Base-by-base conservation (phyloP, 441 rosid species). In the Euphorbia schlechtendalii region DNA sequence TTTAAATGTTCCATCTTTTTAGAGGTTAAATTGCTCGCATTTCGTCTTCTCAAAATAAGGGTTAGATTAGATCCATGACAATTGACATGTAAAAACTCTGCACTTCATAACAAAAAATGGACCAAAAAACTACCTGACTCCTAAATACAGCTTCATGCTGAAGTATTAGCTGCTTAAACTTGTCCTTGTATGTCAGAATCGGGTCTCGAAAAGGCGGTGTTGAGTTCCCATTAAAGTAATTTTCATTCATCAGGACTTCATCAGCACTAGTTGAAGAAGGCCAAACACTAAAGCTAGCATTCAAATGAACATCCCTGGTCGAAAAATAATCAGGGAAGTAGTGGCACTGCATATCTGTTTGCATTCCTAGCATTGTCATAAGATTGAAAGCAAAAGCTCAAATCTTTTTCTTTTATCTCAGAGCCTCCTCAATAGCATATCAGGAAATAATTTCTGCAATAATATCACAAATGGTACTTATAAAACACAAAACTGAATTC, bases 61-160 rank as follows among this genome's bases (percentile, higher is more conserved):
- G 0, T 24, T n/a, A 52, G 54, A 36, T 38, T 15, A 27, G 2
- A 40, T n/a, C 38, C 30, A 64, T 20, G 0, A 21, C 1, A 36
- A 5, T 7, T 30, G 13, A 40, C 18, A 11, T 15, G 67, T 14
- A 14, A 27, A 52, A 17, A 56, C 30, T 55, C 36, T 30, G 10
- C 9, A 3, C 32, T 65, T 49, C 32, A 30, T 10, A 41, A 53
- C 32, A 58, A 43, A 52, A 43, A 14, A 52, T 56, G 17, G n/a
- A n/a, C 28, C 24, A 66, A 56, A 64, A 28, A 64, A n/a, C 40
- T 75, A 89, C 96, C 93, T 89, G 96, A 48, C 81, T 76, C 80
- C 65, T 80, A 74, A 86, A 86, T 67, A 78, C 69, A 68, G 88
- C 81, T 69, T 89, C 91, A 38, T 89, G 96, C 60, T 78, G 78